Percentiles rank a stretch among this genome's conserved stretches.
Conservation (phyloP, 2,329 filamentous ascomycete species). For the Paecilomyces formosus region DNA sequence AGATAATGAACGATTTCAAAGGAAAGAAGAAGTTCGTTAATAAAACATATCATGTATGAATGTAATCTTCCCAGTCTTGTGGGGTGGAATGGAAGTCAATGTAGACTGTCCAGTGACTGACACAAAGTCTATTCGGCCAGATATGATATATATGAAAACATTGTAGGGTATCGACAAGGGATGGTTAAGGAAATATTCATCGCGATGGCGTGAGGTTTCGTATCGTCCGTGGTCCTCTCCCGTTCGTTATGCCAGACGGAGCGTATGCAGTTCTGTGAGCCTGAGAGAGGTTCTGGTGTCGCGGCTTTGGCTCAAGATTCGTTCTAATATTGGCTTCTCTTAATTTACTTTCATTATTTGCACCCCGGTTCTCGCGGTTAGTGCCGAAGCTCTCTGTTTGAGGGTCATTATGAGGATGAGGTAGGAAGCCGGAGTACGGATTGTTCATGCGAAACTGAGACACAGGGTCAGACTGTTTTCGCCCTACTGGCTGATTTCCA, state of each 20-base stretch:
- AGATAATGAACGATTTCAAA: too few species aligned
- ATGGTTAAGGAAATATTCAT: background rate
- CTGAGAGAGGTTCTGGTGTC: slow-evolving; percentile 1
- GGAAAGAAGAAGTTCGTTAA: too few species aligned
- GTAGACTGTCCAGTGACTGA: too few species aligned
- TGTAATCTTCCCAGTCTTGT: too few species aligned
- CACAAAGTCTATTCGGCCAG: too few species aligned
- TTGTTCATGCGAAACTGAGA: background rate
- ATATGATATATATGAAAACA: too few species aligned
- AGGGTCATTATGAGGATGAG: background rate
- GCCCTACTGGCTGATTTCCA: background rate
- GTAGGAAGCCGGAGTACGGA: background rate
- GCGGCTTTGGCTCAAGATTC: slow-evolving; percentile 7
- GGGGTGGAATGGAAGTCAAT: too few species aligned
- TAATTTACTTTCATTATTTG: background rate
- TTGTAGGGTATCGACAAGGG: too few species aligned
- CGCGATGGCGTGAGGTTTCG: slow-evolving; percentile 9
- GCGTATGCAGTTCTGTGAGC: background rate
- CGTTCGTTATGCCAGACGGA: background rate
- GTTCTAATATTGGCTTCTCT: background rate
- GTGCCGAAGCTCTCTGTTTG: background rate
- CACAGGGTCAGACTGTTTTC: background rate
- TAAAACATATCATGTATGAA: too few species aligned
- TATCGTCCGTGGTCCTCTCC: background rate
- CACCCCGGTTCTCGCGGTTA: background rate